These are phyloP conservation scores for Phaseolus coccineus DNA, from an alignment of 331 rosid species.

Conservation along the genomic window DNA sequence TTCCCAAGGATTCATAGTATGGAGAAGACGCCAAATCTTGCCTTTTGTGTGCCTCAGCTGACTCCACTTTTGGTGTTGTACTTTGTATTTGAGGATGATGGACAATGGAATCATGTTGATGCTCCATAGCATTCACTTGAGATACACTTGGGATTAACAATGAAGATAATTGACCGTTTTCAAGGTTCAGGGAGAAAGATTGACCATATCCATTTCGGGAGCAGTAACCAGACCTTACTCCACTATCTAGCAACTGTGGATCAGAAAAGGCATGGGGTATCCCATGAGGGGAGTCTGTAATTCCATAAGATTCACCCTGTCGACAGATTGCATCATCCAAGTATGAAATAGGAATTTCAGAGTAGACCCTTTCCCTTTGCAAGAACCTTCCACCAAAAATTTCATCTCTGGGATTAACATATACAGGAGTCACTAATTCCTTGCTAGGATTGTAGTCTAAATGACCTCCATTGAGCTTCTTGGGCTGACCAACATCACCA, in stretches of 20 bases:
- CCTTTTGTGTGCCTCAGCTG: constrained; percentile 49
- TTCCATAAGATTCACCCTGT: constrained; percentile 50
- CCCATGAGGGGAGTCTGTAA: constrained; percentile 46
- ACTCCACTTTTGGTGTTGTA: constrained; percentile 48
- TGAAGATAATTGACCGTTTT: constrained; percentile 56
- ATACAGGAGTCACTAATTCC: constrained; percentile 37
- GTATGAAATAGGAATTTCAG: constrained; percentile 52
- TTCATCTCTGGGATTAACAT: constrained; percentile 45
- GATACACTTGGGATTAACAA: constrained; percentile 47
- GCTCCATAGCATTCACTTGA: constrained; percentile 50
- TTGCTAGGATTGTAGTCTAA: constrained; percentile 45
- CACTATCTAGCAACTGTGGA: constrained; percentile 69
- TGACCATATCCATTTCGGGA: constrained; percentile 61
- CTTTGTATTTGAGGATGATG: constrained; percentile 50
- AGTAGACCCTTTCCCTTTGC: constrained; percentile 47
- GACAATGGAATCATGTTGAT: constrained; percentile 45
- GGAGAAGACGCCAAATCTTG: constrained; percentile 53
- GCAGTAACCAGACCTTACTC: constrained; percentile 58
- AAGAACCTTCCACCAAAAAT: constrained; percentile 47
- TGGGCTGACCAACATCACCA: constrained; percentile 40
- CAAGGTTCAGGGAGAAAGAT: constrained; percentile 56
- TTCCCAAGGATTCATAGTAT: constrained; percentile 47
- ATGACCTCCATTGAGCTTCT: constrained; percentile 44
- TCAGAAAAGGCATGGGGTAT: constrained; percentile 74
- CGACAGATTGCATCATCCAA: constrained; percentile 44